Percentiles rank a stretch among this genome's conserved stretches.
Evolutionary conservation across 2,329 filamentous ascomycete species (phyloP).

Genomic region (Aspergillus nomiae): DNA sequence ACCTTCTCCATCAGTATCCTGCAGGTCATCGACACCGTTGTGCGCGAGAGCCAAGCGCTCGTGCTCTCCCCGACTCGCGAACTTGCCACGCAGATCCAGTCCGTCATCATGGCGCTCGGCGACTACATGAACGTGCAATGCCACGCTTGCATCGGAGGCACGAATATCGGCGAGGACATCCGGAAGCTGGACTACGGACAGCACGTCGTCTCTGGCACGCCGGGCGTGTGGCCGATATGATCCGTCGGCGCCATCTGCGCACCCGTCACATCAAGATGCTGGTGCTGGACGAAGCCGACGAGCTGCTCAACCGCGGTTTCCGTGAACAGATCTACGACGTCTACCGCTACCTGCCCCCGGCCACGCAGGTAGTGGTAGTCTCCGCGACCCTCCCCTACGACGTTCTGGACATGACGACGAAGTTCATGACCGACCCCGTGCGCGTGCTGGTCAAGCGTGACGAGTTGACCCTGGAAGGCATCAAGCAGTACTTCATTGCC

Average conservation of each 20-base stretch:
- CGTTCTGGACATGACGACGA: slow-evolving; percentile 98
- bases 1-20: slow-evolving; percentile 97
- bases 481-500: slow-evolving; percentile 99
- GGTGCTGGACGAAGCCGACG: slow-evolving; percentile 74
- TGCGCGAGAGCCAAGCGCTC: slow-evolving; percentile 89
- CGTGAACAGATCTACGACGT: slow-evolving; percentile 99
- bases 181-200: slow-evolving; percentile 96
- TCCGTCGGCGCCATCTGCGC: slow-evolving; percentile 70
- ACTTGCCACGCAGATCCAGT: slow-evolving; percentile 97
- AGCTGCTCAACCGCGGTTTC: slow-evolving; percentile 89
- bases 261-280: slow-evolving; percentile 79
- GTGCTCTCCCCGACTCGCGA: slow-evolving; percentile 96
- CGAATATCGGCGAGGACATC: slow-evolving; percentile 97
- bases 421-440: slow-evolving; percentile 99
- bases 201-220: slow-evolving; percentile 95
- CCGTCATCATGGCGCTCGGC: slow-evolving; percentile 98
- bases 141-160: slow-evolving; percentile 97
- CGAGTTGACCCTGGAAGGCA: slow-evolving; percentile 92
- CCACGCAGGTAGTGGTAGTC: slow-evolving; percentile 97
- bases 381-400: slow-evolving; percentile 97
- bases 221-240: slow-evolving; percentile 90
- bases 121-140: slow-evolving; percentile 99
- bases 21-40: slow-evolving; percentile 90
- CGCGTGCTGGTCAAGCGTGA: slow-evolving; percentile 98
- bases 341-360: slow-evolving; percentile 92